Percentiles rank a stretch among this genome's conserved stretches.
Conservation (phyloP, 495 filamentous ascomycete species). For the Aspergillus olivimuriae region DNA sequence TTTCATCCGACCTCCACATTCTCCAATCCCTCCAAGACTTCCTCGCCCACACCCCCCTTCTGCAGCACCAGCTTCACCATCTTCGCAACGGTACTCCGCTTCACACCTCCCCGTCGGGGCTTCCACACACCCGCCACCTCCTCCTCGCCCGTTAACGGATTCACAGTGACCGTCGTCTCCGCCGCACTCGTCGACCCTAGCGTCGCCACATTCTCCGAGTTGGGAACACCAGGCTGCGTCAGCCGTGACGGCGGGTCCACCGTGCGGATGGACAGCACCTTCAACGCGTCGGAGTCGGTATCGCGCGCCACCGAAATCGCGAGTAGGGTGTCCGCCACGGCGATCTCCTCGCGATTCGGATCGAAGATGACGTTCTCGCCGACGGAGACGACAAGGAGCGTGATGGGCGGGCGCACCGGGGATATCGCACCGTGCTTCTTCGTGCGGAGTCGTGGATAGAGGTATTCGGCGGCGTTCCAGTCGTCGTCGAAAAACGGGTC, state of each 20-base stretch:
- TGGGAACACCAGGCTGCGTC: slow-evolving; percentile 62
- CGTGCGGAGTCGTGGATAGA: slow-evolving; percentile 56
- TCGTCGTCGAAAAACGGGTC: slow-evolving; percentile 98
- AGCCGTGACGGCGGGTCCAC: slow-evolving; percentile 67
- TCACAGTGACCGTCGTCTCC: slow-evolving; percentile 20
- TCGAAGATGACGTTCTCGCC: slow-evolving; percentile 91
- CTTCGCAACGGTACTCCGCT: slow-evolving; percentile 56
- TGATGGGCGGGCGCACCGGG: slow-evolving; percentile 65
- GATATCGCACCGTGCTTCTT: slow-evolving; percentile 11
- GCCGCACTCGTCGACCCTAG: slow-evolving; percentile 30
- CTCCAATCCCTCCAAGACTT: slow-evolving; percentile 75
- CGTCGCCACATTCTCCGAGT: slow-evolving; percentile 62
- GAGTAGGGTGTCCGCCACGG: slow-evolving; percentile 81
- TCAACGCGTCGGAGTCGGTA: slow-evolving; percentile 27
- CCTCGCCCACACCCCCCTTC: slow-evolving; percentile 71
- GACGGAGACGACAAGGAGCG: slow-evolving; percentile 80
- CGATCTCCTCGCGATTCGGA: slow-evolving; percentile 80
- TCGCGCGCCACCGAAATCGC: slow-evolving; percentile 62
- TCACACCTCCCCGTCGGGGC: slow-evolving; percentile 67
- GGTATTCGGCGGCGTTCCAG: slow-evolving; percentile 72
- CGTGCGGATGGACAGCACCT: slow-evolving; percentile 57
- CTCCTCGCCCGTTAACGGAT: slow-evolving; percentile 37
- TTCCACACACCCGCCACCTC: slow-evolving; percentile 71
- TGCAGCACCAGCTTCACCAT: slow-evolving; percentile 63
- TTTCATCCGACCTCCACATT: slow-evolving; percentile 38